Evolutionary conservation across 2,329 filamentous ascomycete species (phyloP).

Genomic region (Sclerotinia subarctica): DNA sequence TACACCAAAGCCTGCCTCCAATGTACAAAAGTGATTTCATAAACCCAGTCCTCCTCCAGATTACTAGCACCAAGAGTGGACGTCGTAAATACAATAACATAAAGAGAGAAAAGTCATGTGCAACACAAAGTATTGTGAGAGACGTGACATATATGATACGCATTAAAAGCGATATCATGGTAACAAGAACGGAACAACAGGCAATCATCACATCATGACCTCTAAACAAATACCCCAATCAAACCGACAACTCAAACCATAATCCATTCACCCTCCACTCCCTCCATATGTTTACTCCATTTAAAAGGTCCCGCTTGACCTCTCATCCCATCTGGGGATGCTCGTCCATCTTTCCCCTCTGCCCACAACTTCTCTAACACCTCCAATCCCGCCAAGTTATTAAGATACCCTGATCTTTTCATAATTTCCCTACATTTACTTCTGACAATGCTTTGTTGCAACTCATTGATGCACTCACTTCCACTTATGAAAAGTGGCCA

Average conservation of each 20-base stretch:
- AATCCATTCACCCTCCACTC: conserved; percentile 61
- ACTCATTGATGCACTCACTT: conserved; percentile 79
- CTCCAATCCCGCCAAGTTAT: conserved; percentile 82
- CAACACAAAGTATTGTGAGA: not conserved
- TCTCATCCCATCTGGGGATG: conserved; percentile 4
- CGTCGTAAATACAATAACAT: conserved; percentile 1
- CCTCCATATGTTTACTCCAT: conserved; percentile 37
- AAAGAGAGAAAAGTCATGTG: not conserved
- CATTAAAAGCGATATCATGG: not conserved
- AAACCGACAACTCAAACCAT: conserved; percentile 52
- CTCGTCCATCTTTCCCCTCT: conserved; percentile 26
- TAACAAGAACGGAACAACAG: not conserved
- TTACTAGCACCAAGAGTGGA: not conserved
- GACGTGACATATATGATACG: not conserved
- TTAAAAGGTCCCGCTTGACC: conserved; percentile 30
- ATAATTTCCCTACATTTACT: conserved; percentile 82
- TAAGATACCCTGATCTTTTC: conserved; percentile 86
- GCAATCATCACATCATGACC: not conserved
- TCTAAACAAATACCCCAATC: not conserved
- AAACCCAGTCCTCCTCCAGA: not conserved
- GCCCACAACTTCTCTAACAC: conserved; percentile 82
- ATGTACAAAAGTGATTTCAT: not conserved
- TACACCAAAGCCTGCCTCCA: not conserved
- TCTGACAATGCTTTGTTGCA: conserved; percentile 75
- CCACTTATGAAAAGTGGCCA: conserved; percentile 92